These are phyloP conservation scores for Citrus medica DNA, from an alignment of 345 rosid genomes.

Conservation along the genomic window DNA sequence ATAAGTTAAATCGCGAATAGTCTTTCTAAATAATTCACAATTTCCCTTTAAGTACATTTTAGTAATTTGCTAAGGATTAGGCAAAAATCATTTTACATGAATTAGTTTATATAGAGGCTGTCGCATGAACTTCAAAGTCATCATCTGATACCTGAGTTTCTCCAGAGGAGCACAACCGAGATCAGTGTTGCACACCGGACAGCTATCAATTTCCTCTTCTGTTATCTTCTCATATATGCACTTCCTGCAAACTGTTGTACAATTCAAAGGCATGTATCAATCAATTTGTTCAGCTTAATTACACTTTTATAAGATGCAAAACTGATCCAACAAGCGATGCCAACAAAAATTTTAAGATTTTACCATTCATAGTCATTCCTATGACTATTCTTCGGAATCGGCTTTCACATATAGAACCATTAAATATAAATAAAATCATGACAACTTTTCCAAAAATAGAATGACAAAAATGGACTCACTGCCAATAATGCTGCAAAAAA, in stretches of 20 bases:
- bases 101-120: not conserved
- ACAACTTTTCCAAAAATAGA: not conserved
- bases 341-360: not conserved
- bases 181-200: conserved; percentile 41
- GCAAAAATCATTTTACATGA: not conserved
- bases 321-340: not conserved
- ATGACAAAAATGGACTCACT: not conserved
- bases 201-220: conserved; percentile 23
- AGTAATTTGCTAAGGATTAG: not conserved
- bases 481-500: not conserved
- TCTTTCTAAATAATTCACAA: not conserved
- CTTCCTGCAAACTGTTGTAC: conserved; percentile 43
- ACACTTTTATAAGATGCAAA: not conserved
- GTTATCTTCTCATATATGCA: conserved; percentile 41
- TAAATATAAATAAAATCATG: not conserved
- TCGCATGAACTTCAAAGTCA: not conserved
- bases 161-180: conserved; percentile 44
- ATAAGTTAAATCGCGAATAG: not conserved
- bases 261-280: conserved; percentile 7
- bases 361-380: not conserved
- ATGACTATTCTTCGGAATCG: not conserved
- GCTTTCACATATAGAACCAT: not conserved
- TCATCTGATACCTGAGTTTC: conserved; percentile 44
- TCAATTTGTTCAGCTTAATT: not conserved
- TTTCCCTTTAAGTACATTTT: not conserved